Evolutionary conservation across 2,329 filamentous ascomycete genomes (phyloP), one percentile per base, ranked within the genome.

Genomic region (Diaporthe destruens): DNA sequence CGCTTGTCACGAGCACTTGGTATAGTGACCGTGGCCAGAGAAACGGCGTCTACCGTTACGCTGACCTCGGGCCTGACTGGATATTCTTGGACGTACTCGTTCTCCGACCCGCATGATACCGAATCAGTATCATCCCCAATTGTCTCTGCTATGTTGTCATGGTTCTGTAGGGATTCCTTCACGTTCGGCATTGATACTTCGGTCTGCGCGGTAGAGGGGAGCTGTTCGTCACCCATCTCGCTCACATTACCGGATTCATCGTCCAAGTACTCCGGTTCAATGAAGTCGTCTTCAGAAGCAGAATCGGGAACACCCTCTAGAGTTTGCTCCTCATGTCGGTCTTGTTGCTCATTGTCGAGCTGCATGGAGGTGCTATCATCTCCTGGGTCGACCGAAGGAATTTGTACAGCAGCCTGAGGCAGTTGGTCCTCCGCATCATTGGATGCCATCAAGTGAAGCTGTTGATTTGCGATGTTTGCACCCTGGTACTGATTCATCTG

Each of bases 401-500:
- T 51, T 29, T 68, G 66, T 29, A 68, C 67, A 23, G n/a, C 25
- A n/a, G 67, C 25, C 36, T 49, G 36, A 34, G 54, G 20, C 6
- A 72, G 25, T 25, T 63, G 59, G 23, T 56, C 47, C 39, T 32
- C 32, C 14, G 29, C 39, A 32, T 18, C 68, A 8, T 61, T 61
- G 7, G 55, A 34, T 6, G 67, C 23, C 32, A 68, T 61, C 9
- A 65, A 20, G 2, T 68, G 44, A n/a, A 56, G 57, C 14, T 72
- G 71, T 29, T 74, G 63, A 2, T 71, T 36, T 47, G 71, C 25
- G n/a, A 18, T 29, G 36, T 23, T 25, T 39, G n/a, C 34, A 55
- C 42, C 59, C 66, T 54, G 65, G 11, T 72, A 55, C 25, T 61
- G 72, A 7, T 61, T 49, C 49, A 70, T 53, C 7, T 68, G 71